Percentiles rank a stretch among this genome's conserved stretches.
Conservation (phyloP, 2,329 filamentous ascomycete species). For the Fusarium sublunatum region DNA sequence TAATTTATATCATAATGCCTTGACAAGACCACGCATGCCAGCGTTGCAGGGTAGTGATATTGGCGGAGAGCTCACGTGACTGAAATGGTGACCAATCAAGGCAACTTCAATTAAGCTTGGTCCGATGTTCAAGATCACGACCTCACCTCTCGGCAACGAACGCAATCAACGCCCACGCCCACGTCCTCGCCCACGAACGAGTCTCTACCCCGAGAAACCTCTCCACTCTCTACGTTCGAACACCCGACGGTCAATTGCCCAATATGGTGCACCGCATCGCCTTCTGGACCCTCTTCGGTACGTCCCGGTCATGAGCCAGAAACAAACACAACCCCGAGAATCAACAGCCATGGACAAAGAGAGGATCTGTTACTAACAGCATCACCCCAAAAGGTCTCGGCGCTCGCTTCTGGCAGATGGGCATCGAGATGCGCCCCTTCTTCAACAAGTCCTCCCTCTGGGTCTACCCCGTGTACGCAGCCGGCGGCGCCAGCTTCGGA, state of each 20-base stretch:
- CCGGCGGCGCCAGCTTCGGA: slow-evolving; percentile 88
- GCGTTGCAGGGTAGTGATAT: slow-evolving; percentile 23
- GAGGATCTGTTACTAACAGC: slow-evolving; percentile 23
- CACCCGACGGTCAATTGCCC: slow-evolving; percentile 46
- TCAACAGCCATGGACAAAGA: not conserved
- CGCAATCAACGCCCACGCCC: slow-evolving; percentile 36
- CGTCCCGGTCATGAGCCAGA: slow-evolving; percentile 29
- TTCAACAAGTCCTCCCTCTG: slow-evolving; percentile 86
- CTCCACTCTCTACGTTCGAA: slow-evolving; percentile 23
- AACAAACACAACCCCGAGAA: slow-evolving; percentile 6
- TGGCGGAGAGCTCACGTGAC: slow-evolving; percentile 37
- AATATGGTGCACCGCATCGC: slow-evolving; percentile 74
- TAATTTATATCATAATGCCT: too few relatives aligned
- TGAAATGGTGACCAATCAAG: slow-evolving; percentile 37
- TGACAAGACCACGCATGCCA: too few relatives aligned
- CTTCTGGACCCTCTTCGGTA: slow-evolving; percentile 94
- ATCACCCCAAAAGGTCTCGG: slow-evolving; percentile 74
- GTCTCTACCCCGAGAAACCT: slow-evolving; percentile 23
- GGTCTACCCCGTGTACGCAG: slow-evolving; percentile 91
- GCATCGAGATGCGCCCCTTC: slow-evolving; percentile 97
- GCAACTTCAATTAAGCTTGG: slow-evolving; percentile 45
- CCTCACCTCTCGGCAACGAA: slow-evolving; percentile 44
- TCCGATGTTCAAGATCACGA: slow-evolving; percentile 45
- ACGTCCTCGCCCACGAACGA: slow-evolving; percentile 34
- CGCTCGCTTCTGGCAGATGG: slow-evolving; percentile 94